These are phyloP conservation scores for Postia placenta DNA, from an alignment of 768 basidiomycete species.

Conservation along the genomic window DNA sequence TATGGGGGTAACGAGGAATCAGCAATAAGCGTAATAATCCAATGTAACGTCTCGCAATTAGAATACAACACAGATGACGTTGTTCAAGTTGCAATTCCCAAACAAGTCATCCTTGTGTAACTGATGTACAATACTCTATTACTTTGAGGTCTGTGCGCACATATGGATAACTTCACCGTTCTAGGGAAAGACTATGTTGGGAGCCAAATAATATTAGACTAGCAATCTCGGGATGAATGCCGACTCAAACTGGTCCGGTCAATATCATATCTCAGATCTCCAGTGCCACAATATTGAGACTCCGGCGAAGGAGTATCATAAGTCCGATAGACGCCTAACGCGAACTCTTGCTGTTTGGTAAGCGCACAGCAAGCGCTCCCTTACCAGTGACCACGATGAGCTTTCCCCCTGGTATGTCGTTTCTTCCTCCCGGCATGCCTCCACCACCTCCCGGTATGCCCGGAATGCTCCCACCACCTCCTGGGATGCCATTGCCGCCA, in stretches of 20 bases:
- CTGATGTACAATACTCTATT: neutral
- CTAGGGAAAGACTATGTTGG: neutral
- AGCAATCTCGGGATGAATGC: neutral
- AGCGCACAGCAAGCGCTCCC: neutral
- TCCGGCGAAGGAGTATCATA: neutral
- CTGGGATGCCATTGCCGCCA: constrained; percentile 28
- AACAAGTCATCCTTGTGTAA: neutral
- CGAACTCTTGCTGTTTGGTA: neutral
- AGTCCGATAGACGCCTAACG: neutral
- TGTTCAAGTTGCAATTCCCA: neutral
- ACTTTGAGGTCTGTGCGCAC: neutral
- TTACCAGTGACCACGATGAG: constrained; percentile 1
- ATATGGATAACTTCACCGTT: neutral
- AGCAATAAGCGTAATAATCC: neutral
- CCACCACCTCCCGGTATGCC: constrained; percentile 37
- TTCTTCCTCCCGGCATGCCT: constrained; percentile 49
- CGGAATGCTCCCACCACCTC: constrained; percentile 34
- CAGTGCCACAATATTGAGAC: too few species aligned
- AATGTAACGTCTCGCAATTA: neutral
- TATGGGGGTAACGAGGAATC: neutral
- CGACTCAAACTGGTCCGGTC: too few species aligned
- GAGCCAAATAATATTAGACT: neutral
- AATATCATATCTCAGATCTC: neutral
- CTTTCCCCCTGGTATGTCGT: constrained; percentile 1
- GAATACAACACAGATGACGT: neutral